These are phyloP conservation scores for Pholiota adiposa DNA, from an alignment of 1,284 basidiomycete genomes.

Conservation along the genomic window DNA sequence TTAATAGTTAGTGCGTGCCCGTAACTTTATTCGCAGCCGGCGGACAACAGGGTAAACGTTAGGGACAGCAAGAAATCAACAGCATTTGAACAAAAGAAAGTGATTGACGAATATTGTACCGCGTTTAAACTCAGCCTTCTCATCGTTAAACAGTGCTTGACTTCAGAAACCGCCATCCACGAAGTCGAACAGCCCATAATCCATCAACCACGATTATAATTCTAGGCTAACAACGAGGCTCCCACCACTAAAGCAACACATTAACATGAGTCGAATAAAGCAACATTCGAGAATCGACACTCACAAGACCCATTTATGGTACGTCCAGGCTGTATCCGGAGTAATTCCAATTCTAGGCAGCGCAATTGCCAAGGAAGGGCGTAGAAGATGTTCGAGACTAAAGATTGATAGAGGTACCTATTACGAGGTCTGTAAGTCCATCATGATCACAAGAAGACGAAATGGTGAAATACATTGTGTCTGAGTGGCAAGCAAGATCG, in stretches of 20 bases:
- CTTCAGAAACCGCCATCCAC: constrained; percentile 3
- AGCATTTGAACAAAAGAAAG: no score
- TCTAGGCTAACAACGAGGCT: constrained; percentile 25
- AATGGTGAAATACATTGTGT: constrained; percentile 12
- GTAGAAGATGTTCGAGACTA: constrained; percentile 21
- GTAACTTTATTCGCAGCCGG: no score
- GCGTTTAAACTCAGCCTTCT: no score
- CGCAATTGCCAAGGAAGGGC: constrained; percentile 25
- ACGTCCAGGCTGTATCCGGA: constrained; percentile 26
- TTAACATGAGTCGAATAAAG: background rate
- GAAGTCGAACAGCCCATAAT: constrained; percentile 19
- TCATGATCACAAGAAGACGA: no score
- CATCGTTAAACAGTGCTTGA: no score
- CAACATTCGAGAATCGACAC: background rate
- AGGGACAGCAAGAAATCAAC: no score
- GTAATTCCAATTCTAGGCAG: constrained; percentile 24
- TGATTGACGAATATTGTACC: no score
- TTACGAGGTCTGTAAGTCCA: no score
- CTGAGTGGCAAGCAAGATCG: constrained; percentile 24
- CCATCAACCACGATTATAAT: constrained; percentile 21
- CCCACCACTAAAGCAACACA: constrained; percentile 19
- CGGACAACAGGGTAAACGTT: no score
- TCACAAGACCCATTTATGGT: constrained; percentile 28
- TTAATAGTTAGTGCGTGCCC: no score
- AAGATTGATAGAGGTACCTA: constrained; percentile 5